Percentiles rank a stretch among this genome's conserved stretches.
Conservation (phyloP, 768 basidiomycete species). For the Tylopilus felleus region DNA sequence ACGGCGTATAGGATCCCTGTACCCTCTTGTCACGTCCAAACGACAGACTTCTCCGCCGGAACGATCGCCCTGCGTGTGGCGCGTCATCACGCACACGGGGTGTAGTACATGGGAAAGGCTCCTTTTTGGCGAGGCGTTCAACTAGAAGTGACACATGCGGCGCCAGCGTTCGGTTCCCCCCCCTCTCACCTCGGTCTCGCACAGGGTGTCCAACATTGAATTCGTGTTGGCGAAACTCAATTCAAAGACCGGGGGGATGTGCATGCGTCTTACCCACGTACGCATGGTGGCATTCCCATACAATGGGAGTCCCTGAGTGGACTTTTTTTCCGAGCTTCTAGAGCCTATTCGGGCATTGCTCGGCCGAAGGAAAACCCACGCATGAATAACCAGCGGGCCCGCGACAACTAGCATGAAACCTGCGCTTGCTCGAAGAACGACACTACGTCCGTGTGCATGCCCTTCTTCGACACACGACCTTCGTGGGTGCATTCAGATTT, state of each 20-base stretch:
- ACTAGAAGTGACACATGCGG: not conserved
- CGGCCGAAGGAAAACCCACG: not conserved
- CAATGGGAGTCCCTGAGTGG: not conserved
- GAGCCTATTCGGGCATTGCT: not conserved
- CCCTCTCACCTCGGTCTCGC: not conserved
- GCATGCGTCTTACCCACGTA: constrained; percentile 10
- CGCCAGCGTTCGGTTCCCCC: not conserved
- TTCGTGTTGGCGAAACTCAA: constrained; percentile 20
- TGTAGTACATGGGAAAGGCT: not conserved
- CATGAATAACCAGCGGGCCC: not conserved
- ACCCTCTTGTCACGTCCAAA: no score
- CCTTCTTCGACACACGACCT: not conserved
- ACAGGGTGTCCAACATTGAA: constrained; percentile 11
- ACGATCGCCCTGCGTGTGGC: no score
- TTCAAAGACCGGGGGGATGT: not conserved
- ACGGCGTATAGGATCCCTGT: no score
- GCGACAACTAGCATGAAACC: not conserved
- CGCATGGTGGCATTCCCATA: not conserved
- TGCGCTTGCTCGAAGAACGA: not conserved
- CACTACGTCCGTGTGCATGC: not conserved
- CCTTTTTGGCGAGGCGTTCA: not conserved
- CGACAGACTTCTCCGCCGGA: not conserved
- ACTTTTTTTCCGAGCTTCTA: not conserved
- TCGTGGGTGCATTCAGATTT: constrained; percentile 3
- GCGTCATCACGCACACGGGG: no score